Conservation (phyloP, 192 early-diverging fungal species). For the Cladochytrium replicatum region DNA sequence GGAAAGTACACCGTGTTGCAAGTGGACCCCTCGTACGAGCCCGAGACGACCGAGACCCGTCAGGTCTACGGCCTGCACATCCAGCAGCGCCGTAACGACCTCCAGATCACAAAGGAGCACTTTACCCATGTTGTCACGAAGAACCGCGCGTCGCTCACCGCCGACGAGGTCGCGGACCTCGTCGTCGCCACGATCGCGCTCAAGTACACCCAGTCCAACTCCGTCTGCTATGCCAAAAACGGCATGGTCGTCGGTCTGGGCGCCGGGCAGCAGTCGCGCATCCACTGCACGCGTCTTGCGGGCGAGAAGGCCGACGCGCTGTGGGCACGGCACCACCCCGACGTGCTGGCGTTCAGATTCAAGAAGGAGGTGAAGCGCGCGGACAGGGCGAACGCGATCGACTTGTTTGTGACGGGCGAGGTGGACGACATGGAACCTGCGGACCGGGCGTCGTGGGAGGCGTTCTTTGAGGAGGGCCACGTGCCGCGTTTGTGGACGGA, state of each 20-base stretch:
- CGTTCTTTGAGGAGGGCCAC: slow-evolving; percentile 63
- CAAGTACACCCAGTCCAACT: slow-evolving; percentile 99
- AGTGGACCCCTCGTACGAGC: slow-evolving; percentile 88
- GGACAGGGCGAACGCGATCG: slow-evolving; percentile 95
- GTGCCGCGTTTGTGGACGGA: slow-evolving; percentile 72
- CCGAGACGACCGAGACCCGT: slow-evolving; percentile 71
- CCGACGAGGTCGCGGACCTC: slow-evolving; percentile 67
- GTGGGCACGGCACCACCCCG: slow-evolving; percentile 96
- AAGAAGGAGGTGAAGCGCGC: slow-evolving; percentile 82
- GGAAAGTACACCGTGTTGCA: slow-evolving; percentile 95
- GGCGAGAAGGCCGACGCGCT: slow-evolving; percentile 99
- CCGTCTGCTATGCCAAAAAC: slow-evolving; percentile 96
- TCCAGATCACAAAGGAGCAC: slow-evolving; percentile 57
- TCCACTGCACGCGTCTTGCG: slow-evolving; percentile 96
- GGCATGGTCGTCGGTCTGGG: slow-evolving; percentile 95
- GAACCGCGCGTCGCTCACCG: slow-evolving; percentile 52
- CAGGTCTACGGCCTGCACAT: slow-evolving; percentile 91
- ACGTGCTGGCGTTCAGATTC: slow-evolving; percentile 81
- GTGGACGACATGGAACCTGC: slow-evolving; percentile 49
- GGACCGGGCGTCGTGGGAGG: slow-evolving; percentile 68
- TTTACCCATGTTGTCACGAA: slow-evolving; percentile 84
- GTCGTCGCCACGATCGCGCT: slow-evolving; percentile 96
- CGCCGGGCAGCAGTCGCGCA: slow-evolving; percentile 97
- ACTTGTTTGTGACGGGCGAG: slow-evolving; percentile 84
- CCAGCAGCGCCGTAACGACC: slow-evolving; percentile 88